Evolutionary conservation across 768 basidiomycete species (phyloP).

Genomic region (Tylopilus rubrobrunneus): DNA sequence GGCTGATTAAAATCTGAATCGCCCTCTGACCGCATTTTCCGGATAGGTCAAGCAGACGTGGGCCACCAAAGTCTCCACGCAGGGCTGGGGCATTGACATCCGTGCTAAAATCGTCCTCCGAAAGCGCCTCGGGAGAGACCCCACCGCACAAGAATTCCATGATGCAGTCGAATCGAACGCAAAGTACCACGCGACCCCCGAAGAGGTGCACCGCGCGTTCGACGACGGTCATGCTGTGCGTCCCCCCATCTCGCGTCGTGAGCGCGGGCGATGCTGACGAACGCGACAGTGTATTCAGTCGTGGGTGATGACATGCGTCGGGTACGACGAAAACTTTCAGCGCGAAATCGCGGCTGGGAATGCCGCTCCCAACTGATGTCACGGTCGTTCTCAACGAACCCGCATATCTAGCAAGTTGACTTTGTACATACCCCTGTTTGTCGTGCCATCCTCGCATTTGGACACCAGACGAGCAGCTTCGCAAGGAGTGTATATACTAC

Average conservation of each 20-base stretch:
- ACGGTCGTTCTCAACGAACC: not conserved
- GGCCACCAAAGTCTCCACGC: slow-evolving; percentile 13
- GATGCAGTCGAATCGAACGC: slow-evolving; percentile 1
- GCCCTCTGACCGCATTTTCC: not conserved
- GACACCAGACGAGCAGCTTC: too few relatives aligned
- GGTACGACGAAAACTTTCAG: slow-evolving; percentile 22
- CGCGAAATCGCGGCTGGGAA: slow-evolving; percentile 15
- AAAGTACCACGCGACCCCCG: slow-evolving; percentile 11
- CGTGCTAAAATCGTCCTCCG: slow-evolving; percentile 16
- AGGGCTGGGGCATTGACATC: slow-evolving; percentile 8
- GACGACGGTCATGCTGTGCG: slow-evolving; percentile 12
- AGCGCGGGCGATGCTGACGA: not conserved
- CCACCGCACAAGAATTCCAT: slow-evolving; percentile 4
- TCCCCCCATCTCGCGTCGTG: not conserved
- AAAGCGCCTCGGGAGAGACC: slow-evolving; percentile 13
- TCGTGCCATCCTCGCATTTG: not conserved
- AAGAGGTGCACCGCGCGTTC: slow-evolving; percentile 15
- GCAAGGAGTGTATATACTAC: too few relatives aligned
- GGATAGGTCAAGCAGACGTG: slow-evolving; percentile 20
- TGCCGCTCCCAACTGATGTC: not conserved
- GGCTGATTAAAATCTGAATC: not conserved
- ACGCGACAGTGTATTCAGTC: slow-evolving; percentile 12
- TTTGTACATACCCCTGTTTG: not conserved
- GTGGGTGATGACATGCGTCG: slow-evolving; percentile 18
- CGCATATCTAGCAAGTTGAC: not conserved